These are phyloP conservation scores for Salmacisia buchloeana DNA, from an alignment of 1,284 basidiomycete genomes.

Conservation along the genomic window DNA sequence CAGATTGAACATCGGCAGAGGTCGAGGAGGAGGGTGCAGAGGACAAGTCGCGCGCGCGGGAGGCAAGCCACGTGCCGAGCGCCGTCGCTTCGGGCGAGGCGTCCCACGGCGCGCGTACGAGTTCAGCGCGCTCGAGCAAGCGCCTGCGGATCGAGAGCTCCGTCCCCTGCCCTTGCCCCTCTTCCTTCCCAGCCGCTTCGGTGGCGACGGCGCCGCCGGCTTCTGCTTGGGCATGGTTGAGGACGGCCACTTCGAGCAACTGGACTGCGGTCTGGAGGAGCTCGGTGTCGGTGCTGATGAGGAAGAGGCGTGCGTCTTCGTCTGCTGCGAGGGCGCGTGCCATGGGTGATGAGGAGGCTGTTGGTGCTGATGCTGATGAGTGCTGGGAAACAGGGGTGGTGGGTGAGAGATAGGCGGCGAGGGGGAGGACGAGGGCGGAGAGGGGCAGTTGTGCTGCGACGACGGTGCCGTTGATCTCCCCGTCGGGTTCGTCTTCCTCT, in stretches of 20 bases:
- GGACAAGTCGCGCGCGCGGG: too few species aligned
- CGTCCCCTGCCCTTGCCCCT: too few species aligned
- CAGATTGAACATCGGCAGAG: too few species aligned
- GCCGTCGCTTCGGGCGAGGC: too few species aligned
- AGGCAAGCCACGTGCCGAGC: too few species aligned
- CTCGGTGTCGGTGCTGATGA: constrained; percentile 31
- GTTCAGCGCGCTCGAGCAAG: too few species aligned
- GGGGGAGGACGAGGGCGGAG: constrained; percentile 1
- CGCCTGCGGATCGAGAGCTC: too few species aligned
- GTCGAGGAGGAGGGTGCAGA: too few species aligned
- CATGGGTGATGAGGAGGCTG: neutral
- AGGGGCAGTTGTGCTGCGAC: neutral
- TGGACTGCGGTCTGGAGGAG: constrained; percentile 24
- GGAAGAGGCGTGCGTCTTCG: neutral
- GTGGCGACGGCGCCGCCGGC: constrained; percentile 7
- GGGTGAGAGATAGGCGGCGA: neutral
- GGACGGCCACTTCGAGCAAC: constrained; percentile 26
- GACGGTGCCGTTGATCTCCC: neutral
- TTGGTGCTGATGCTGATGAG: too few species aligned
- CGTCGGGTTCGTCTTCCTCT: neutral
- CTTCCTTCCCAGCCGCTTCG: too few species aligned
- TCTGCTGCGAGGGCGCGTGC: neutral
- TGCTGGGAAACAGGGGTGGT: too few species aligned
- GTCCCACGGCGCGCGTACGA: too few species aligned
- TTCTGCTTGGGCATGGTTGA: constrained; percentile 12